Conservation (phyloP, 176 grass and related monocot genomes). For the Oryza rufipogon region DNA sequence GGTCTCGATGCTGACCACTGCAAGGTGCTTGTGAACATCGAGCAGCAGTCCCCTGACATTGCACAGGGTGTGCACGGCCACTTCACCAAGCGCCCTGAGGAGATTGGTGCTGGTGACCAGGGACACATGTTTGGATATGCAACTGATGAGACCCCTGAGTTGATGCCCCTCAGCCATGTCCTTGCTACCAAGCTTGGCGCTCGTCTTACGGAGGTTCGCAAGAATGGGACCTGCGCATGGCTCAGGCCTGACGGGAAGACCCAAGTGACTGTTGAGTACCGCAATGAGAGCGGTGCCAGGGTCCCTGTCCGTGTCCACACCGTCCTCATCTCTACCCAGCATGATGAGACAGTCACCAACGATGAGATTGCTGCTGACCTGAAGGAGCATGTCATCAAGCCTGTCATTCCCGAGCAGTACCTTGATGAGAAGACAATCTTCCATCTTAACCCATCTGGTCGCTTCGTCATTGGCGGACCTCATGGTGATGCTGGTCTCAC, state of each 20-base stretch:
- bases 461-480: conserved; percentile 63
- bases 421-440: conserved; percentile 69
- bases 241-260: conserved; percentile 61
- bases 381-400: conserved; percentile 67
- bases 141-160: conserved; percentile 62
- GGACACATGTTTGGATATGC: conserved; percentile 70
- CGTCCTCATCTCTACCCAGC: conserved; percentile 67
- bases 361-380: conserved; percentile 65
- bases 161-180: conserved; percentile 70
- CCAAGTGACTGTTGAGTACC: conserved; percentile 65
- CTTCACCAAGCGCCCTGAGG: conserved; percentile 66
- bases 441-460: conserved; percentile 62
- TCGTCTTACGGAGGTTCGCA: conserved; percentile 58
- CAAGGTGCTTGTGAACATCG: conserved; percentile 62
- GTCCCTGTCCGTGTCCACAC: conserved; percentile 54
- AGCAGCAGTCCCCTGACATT: conserved; percentile 66
- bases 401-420: conserved; percentile 57
- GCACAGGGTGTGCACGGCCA: conserved; percentile 61
- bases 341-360: conserved; percentile 63
- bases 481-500: conserved; percentile 67
- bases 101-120: conserved; percentile 67
- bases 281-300: conserved; percentile 53
- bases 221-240: conserved; percentile 60
- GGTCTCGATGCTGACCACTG: conserved; percentile 62
- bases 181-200: conserved; percentile 64